Evolutionary conservation across 164 flowering plant species (phyloP), one percentile per base, ranked within the genome.

Genomic region (Dillenia suffruticosa): DNA sequence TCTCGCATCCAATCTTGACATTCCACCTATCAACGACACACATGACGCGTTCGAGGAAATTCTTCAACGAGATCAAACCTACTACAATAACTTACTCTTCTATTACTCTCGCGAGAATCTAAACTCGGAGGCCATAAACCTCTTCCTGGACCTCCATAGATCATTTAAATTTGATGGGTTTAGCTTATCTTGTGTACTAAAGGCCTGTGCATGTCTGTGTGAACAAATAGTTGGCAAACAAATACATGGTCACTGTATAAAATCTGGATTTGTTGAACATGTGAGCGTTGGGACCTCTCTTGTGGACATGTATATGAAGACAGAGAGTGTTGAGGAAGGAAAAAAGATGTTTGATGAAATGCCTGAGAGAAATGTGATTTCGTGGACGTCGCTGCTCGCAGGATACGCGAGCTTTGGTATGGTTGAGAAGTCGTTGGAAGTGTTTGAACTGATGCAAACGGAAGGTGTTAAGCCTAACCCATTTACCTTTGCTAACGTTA

Each of bases 351-450:
- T 93, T 60, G 81, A 81, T 68, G 79, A 79, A 52, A 87, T 90
- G 90, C 77, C 65, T 5, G 87, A 77, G 51, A 86, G 72, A 70
- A 89, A 87, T 81, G 96, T 83, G 22, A 87, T 90, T 46, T 80
- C 98, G 12, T 93, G 97, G 97, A 94, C 96, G 55, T 79, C 91
- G 0, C 70, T 91, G 82, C 72, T 94, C 4, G 48, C 86, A 0
- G 97, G 98, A 9, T 91, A 77, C 65, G 70, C 80, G 2, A 60
- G 58, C 9, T 82, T 81, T 70, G 84, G 85, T 52, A 43, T 79
- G 68, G 66, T 75, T 65, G 74, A 67, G 10, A 46, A 53, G 49
- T 85, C 79, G 8, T 43, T 80, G 53, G 69, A 71, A 16, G 44
- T 77, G 50, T 87, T 90, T 58, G 46, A 24, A 24, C 57, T 56